Base-by-base conservation (phyloP, 768 basidiomycete species). In the Saitozyma sp. region DNA sequence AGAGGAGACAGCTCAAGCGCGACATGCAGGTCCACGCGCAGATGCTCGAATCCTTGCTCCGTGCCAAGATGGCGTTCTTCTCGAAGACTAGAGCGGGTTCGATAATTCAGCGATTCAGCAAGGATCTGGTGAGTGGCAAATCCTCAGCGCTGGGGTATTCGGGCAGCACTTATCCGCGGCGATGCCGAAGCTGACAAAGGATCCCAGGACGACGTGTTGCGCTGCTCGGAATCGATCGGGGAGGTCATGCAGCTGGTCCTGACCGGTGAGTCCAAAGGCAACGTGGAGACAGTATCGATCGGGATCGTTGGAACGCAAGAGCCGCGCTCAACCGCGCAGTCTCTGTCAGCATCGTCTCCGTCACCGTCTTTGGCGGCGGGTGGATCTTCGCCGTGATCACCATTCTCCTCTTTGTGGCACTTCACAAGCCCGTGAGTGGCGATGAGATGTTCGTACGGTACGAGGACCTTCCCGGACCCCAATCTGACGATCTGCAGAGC, bases 21-120 rank as follows among this genome's bases (percentile, higher is more conserved):
- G 2, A 41, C 13, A 37, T 3, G 8, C 38, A 74, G 73, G 61
- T 65, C 11, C 70, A 74, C 48, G 40, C 58, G 8, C 49, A 62
- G 37, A 75, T 73, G 69, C 66, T 73, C 9, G 66, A 73, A 41
- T 62, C 48, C 1, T 13, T 75, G n/a, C 48, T 75, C 2, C 54
- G 67, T 16, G 67, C 74, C 2, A 70, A 66, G 50, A 67, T 69
- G 71, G 9, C 20, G 5, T 75, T 75, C 62, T 75, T 69, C 57
- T 60, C 71, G 9, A 60, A 63, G 41, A 75, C 69, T 14, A 39
- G 69, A 49, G 71, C 69, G 0, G 74, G 74, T 3, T 73, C 74
- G 4, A 75, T 75, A 56, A 56, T 75, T 13, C 74, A 75, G 61
- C 63, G 74, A 29, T 73, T 75, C 45, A 67, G 71, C 1, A 50